Evolutionary conservation across 108 stramenopile species (phyloP).

Genomic region (Nannochloropsis salina): DNA sequence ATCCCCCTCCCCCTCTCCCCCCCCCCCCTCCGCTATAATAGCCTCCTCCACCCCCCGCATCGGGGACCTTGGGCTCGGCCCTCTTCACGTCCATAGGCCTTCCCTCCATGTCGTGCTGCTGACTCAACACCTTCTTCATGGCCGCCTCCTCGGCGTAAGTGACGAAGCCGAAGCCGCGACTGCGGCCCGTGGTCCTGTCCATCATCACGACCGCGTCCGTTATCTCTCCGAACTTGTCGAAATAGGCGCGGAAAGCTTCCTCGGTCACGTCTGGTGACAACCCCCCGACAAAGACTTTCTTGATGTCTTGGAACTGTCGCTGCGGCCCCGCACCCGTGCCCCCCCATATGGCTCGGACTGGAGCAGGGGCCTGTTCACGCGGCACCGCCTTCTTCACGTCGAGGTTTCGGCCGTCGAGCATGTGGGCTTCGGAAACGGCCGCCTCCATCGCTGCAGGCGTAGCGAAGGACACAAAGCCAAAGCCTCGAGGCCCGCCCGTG

Average conservation of each 20-base stretch:
- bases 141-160: conserved; percentile 33
- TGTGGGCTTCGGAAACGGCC: conserved; percentile 45
- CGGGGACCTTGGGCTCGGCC: conserved; percentile 45
- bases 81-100: conserved; percentile 54
- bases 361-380: conserved; percentile 50
- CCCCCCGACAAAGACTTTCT: conserved; percentile 55
- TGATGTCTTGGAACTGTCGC: conserved; percentile 28
- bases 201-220: conserved; percentile 53
- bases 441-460: conserved; percentile 38
- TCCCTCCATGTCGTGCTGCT: conserved; percentile 11
- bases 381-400: conserved; percentile 59
- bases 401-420: conserved; percentile 56
- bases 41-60: neutral
- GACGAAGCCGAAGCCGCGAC: conserved; percentile 55
- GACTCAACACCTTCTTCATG: conserved; percentile 21
- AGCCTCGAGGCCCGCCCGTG: conserved; percentile 57
- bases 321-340: neutral
- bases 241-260: conserved; percentile 55
- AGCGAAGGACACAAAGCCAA: conserved; percentile 54
- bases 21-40: neutral
- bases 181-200: conserved; percentile 51
- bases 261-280: conserved; percentile 52
- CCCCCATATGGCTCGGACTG: conserved; percentile 24
- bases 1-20: neutral
- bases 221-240: conserved; percentile 47